Base-by-base conservation (phyloP, 139 green algal genomes). In the Micractinium conductrix region DNA sequence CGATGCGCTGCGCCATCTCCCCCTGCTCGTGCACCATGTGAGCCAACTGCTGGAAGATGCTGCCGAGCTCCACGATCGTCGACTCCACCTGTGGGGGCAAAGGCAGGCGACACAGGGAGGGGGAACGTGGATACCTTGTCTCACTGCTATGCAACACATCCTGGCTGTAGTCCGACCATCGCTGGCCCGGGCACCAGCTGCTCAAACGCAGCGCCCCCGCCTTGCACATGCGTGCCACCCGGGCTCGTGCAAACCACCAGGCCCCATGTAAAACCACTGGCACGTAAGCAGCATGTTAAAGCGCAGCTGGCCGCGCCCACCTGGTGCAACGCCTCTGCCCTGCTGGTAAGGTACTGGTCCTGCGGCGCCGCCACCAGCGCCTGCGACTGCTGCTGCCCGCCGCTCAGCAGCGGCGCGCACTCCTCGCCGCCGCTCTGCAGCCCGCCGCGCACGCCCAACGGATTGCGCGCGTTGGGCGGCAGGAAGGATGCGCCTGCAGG, bases 1-100 rank as follows among this genome's bases (percentile, higher is more conserved):
- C 97, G 74, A 99, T 99, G 42, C 97, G 93, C 33, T 97, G 89
- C 4, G 97, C 93, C 89, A 98, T 91, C 89, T 99, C 97, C 21
- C 96, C 97, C 83, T 79, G 73, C 45, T 79, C 73, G 17, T 62
- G 58, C 72, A 99, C 97, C 93, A 99, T 97, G 58, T 97, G 93
- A 5, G 95, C 94, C 58, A 99, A 93, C 91, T 99, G 95, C 73
- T 96, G 94, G 91, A 99, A 99, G 60, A 99, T 99, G 82, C 83
- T 92, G n/a, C 97, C 96, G 60, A 99, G 93, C 90, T 99, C 97
- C 45, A 95, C 90, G 55, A 99, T 99, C 9, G 97, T 99, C 62
- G 89, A 89, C 89, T 99, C 97, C 74, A 99, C 97, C n/a, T n/a
- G n/a, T n/a, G n/a, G n/a, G n/a, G 26, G n/a, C 26, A 4, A 65